Conservation (phyloP, 805 yeast genomes). For the Cyberlindnera mississippiensis region DNA sequence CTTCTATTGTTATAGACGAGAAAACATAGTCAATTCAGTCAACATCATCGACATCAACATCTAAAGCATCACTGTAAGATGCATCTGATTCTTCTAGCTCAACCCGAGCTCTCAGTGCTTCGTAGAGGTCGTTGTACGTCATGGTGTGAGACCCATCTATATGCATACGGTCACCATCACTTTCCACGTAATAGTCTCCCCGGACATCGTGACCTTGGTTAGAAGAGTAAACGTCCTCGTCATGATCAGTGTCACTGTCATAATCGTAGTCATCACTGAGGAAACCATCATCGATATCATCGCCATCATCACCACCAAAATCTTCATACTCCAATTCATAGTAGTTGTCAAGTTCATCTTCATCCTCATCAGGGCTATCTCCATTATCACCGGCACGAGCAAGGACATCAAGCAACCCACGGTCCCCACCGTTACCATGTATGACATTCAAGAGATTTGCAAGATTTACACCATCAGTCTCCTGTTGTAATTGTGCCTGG, state of each 20-base stretch:
- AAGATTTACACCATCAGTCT: neutral
- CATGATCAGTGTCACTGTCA: neutral
- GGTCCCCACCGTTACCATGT: neutral
- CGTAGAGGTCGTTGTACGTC: too few species aligned
- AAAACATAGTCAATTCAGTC: slow-evolving; percentile 1
- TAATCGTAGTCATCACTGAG: neutral
- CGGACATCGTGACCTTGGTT: neutral
- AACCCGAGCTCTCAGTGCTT: too few species aligned
- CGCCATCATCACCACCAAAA: neutral
- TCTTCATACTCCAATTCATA: slow-evolving; percentile 1
- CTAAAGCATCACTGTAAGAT: neutral
- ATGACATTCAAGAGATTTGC: neutral
- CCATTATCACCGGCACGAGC: neutral
- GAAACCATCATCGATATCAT: neutral
- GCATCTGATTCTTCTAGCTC: slow-evolving; percentile 1
- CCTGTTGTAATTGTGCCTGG: neutral
- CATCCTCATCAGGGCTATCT: neutral
- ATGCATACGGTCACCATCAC: too few species aligned
- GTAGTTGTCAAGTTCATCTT: neutral
- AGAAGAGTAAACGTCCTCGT: neutral
- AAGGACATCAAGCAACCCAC: neutral
- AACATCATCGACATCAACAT: slow-evolving; percentile 3
- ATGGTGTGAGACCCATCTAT: too few species aligned
- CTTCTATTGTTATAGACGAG: too few species aligned
- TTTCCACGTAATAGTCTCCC: too few species aligned